These are phyloP conservation scores for Spinacia oleracea DNA, from an alignment of 179 eudicot genomes.

Conservation along the genomic window DNA sequence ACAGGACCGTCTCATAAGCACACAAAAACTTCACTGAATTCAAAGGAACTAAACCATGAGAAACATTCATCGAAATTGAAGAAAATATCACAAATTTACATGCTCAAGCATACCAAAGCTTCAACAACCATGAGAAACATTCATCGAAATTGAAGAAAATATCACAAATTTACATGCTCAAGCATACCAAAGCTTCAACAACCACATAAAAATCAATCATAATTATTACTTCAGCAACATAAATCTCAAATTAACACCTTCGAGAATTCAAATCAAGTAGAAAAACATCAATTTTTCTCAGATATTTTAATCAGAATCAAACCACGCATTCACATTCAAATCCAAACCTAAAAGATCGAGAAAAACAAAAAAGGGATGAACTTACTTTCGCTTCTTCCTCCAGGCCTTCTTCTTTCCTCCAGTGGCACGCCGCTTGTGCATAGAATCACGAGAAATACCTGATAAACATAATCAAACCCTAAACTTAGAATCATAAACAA, in stretches of 20 bases:
- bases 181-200: not conserved
- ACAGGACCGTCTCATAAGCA: conserved; percentile 30
- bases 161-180: too few species aligned
- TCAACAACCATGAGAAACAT: not conserved
- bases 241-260: not conserved
- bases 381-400: conserved; percentile 85
- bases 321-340: not conserved
- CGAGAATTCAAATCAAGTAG: not conserved
- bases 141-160: too few species aligned
- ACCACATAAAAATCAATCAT: not conserved
- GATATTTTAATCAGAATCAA: not conserved
- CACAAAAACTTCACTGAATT: not conserved
- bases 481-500: not conserved
- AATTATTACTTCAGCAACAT: not conserved
- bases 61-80: too few species aligned
- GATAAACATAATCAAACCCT: not conserved
- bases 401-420: conserved; percentile 87
- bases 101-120: not conserved
- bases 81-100: too few species aligned
- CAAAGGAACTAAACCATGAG: too few species aligned
- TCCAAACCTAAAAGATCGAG: not conserved
- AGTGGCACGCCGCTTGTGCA: conserved; percentile 94
- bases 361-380: not conserved
- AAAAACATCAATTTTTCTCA: too few species aligned
- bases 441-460: conserved; percentile 86